These are phyloP conservation scores for Cercospora nicotianae DNA, from an alignment of 2,329 filamentous ascomycete species.

Conservation along the genomic window DNA sequence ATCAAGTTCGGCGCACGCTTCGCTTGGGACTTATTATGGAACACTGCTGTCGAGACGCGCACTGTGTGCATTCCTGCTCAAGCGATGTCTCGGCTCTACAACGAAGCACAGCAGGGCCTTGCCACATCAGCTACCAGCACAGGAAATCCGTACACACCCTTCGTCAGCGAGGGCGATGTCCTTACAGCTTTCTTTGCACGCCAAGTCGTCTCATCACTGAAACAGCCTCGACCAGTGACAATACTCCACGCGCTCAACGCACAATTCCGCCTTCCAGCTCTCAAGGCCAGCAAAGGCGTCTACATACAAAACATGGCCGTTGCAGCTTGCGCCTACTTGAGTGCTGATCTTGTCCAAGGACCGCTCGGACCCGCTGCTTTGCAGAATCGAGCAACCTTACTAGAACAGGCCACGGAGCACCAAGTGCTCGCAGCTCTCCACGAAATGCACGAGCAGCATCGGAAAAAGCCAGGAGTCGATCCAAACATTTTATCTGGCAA, in stretches of 20 bases:
- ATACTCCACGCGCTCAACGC: constrained; percentile 46
- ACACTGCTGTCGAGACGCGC: neutral
- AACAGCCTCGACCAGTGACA: constrained; percentile 38
- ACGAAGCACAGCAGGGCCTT: neutral
- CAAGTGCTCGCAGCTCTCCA: neutral
- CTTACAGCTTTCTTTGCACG: constrained; percentile 47
- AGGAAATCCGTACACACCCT: neutral
- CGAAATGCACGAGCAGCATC: neutral
- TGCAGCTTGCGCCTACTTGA: neutral
- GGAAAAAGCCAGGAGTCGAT: neutral
- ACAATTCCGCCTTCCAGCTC: constrained; percentile 37
- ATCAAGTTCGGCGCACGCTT: neutral
- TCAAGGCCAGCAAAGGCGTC: neutral
- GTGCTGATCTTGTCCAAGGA: neutral
- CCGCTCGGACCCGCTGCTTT: neutral
- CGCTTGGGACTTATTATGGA: neutral
- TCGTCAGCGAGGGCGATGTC: neutral
- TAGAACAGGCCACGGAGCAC: neutral
- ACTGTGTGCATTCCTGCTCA: neutral
- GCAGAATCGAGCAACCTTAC: neutral
- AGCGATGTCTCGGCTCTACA: neutral
- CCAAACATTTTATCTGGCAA: constrained; percentile 17
- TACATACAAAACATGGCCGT: neutral
- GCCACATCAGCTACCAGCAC: neutral
- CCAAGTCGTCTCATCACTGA: constrained; percentile 21